Percentiles rank a stretch among this genome's conserved stretches.
Conservation (phyloP, 1,139 yeast genomes). For the Yamadazyma oceani region DNA sequence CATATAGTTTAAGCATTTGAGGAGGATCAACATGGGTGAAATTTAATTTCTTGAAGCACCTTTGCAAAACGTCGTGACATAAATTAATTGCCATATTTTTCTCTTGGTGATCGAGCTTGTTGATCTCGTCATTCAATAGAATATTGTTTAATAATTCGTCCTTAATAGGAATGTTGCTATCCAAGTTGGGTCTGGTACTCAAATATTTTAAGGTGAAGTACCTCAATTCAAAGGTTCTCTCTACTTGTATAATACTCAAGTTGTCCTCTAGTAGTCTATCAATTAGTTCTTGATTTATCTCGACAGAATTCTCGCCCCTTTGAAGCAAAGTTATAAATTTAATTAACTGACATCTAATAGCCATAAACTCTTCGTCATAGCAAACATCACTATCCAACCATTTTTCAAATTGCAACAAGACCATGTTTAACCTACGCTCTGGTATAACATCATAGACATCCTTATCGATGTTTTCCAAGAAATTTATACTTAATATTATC, state of each 20-base stretch:
- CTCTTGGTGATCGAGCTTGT: conserved; percentile 13
- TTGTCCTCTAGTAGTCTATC: conserved; percentile 51
- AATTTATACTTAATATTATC: conserved; percentile 50
- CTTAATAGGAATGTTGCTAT: conserved; percentile 4
- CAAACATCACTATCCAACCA: conserved; percentile 67
- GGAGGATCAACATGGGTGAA: conserved; percentile 6
- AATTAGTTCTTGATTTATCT: conserved; percentile 21
- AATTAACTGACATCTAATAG: conserved; percentile 52
- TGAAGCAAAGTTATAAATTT: conserved; percentile 41
- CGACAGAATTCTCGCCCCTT: conserved; percentile 12
- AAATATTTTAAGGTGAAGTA: conserved; percentile 50
- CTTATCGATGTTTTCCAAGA: conserved; percentile 36
- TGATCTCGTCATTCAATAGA: conserved; percentile 27
- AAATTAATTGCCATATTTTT: conserved; percentile 34
- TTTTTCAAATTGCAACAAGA: conserved; percentile 47
- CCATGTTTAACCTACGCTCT: conserved; percentile 61
- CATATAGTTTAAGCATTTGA: conserved; percentile 18
- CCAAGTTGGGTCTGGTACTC: conserved; percentile 16
- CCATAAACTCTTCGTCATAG: conserved; percentile 54
- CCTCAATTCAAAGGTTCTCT: conserved; percentile 40
- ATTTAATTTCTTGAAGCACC: conserved; percentile 21
- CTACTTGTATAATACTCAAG: conserved; percentile 42
- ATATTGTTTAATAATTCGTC: conserved; percentile 39
- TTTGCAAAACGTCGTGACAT: conserved; percentile 32
- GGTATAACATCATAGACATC: conserved; percentile 44